phyloP scores from a whole-genome alignment of 192 early-diverging fungal species.

The Rhizophagus sp. region DNA sequence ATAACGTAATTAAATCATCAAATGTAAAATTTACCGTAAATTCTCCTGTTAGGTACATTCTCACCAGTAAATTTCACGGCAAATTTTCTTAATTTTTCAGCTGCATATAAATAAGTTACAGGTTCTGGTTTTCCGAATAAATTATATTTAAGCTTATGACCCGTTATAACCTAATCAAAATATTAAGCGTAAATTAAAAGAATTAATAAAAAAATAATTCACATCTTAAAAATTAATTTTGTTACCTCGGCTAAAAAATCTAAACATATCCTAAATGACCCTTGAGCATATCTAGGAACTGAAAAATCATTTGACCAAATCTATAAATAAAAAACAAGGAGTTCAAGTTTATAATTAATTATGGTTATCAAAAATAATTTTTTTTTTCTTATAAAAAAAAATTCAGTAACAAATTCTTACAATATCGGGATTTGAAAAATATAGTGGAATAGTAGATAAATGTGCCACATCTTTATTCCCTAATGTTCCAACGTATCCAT shows the following conservation, averaged over 20 bases:
- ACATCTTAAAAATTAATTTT: not conserved
- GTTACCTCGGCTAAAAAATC: conserved; percentile 63
- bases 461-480: conserved; percentile 28
- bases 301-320: conserved; percentile 87
- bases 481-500: conserved; percentile 59
- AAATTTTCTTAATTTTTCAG: conserved; percentile 48
- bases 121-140: conserved; percentile 82
- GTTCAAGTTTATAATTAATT: not conserved
- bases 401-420: conserved; percentile 31
- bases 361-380: too few relatives aligned
- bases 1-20: too few relatives aligned
- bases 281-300: conserved; percentile 79
- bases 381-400: not conserved
- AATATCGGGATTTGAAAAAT: conserved; percentile 72
- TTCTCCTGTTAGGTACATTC: conserved; percentile 20
- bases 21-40: conserved; percentile 39
- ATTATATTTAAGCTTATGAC: conserved; percentile 57
- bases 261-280: conserved; percentile 72
- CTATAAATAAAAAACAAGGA: conserved; percentile 39
- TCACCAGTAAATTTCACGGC: conserved; percentile 26
- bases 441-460: conserved; percentile 69
- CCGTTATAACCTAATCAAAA: conserved; percentile 39
- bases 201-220: not conserved
- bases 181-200: conserved; percentile 30
- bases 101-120: conserved; percentile 74